Conservation (phyloP, 23 red algal species). For the Agarophyton chilense region DNA sequence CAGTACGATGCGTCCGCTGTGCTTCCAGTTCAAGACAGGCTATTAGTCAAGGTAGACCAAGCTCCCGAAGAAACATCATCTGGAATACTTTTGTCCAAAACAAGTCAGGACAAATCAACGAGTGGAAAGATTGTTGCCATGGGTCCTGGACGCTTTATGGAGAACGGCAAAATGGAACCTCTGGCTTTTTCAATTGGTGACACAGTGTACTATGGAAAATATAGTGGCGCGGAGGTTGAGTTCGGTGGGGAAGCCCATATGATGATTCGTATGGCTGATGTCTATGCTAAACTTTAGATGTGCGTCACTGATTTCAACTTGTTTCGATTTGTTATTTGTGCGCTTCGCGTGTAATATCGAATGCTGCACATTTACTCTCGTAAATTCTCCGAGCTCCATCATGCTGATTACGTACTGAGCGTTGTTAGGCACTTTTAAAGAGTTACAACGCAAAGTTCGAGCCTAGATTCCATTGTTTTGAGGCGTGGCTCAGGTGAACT, state of each 20-base stretch:
- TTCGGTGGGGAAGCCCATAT: constrained; percentile 85
- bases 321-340: background rate
- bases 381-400: background rate
- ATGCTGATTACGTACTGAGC: background rate
- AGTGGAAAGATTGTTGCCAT: constrained; percentile 81
- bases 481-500: background rate
- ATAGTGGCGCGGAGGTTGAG: constrained; percentile 79
- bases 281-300: constrained; percentile 63
- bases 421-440: too few relatives aligned
- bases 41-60: constrained; percentile 81
- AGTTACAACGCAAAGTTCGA: too few relatives aligned
- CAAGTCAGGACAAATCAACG: constrained; percentile 51
- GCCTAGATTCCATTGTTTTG: too few relatives aligned
- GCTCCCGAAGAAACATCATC: constrained; percentile 64
- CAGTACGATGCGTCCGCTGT: constrained; percentile 64
- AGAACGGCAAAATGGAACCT: constrained; percentile 94
- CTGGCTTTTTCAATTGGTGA: constrained; percentile 80
- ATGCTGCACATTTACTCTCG: background rate
- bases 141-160: constrained; percentile 90
- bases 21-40: constrained; percentile 81
- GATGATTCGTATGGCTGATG: constrained; percentile 83
- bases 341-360: background rate
- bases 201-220: constrained; percentile 84
- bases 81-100: constrained; percentile 85
- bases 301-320: constrained; percentile 9